Conservation (phyloP, 768 basidiomycete genomes). For the Boletellus ananas region DNA sequence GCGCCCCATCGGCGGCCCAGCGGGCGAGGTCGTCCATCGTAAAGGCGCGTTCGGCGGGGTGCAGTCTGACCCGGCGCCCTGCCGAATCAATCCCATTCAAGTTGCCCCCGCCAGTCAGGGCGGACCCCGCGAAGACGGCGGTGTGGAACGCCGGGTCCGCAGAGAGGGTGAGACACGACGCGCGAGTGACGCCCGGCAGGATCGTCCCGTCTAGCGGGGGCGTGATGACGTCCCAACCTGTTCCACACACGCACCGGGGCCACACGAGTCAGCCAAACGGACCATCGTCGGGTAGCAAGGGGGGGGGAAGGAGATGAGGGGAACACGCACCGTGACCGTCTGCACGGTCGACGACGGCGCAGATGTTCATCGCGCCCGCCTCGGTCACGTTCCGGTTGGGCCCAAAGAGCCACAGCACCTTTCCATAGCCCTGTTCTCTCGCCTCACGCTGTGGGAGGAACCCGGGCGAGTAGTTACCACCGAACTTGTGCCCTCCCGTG, state of each 20-base stretch:
- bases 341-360: conserved; percentile 56
- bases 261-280: too few species aligned
- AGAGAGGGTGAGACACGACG: conserved; percentile 73
- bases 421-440: conserved; percentile 63
- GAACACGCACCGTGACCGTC: conserved; percentile 45
- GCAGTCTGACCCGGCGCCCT: too few species aligned
- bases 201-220: conserved; percentile 90
- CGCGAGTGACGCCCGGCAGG: conserved; percentile 88
- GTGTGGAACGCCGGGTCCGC: conserved; percentile 54
- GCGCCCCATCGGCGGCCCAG: conserved; percentile 52
- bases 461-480: conserved; percentile 59
- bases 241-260: too few species aligned
- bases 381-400: conserved; percentile 52
- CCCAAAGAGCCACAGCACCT: conserved; percentile 76
- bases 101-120: too few species aligned
- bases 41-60: conserved; percentile 54
- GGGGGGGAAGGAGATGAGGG: background rate
- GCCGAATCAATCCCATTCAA: too few species aligned
- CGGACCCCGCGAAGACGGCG: too few species aligned
- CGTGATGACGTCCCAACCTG: conserved; percentile 80
- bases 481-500: conserved; percentile 35
- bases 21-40: conserved; percentile 57
- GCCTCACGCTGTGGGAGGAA: conserved; percentile 67
- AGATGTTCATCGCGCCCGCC: conserved; percentile 81
- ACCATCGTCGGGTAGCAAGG: too few species aligned